Evolutionary conservation across 1,284 basidiomycete species (phyloP), one percentile per base, ranked within the genome.

Genomic region (Microbotryum scabiosae): DNA sequence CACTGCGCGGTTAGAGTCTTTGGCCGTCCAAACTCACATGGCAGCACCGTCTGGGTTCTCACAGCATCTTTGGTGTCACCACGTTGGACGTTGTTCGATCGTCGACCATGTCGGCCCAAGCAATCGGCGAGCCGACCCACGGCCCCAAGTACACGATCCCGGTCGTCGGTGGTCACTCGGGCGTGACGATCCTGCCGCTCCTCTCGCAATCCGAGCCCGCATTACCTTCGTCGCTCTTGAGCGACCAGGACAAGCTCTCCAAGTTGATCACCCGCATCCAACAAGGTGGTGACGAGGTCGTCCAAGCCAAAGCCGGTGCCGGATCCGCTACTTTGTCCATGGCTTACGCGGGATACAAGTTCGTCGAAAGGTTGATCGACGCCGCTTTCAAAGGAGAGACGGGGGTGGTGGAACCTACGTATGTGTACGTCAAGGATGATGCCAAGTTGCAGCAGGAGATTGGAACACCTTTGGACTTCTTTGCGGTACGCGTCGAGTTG

Each of bases 61-160:
- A 12, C 62, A 90, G 90, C 70, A 76, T 98, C 67, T 97, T 97
- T 74, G 96, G 94, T 82, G 91, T 97, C 56, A 97, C 96, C 63
- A 97, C 96, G 44, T 84, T 99, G 66, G 94, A 99, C 76, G 92
- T 97, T 66, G 90, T 97, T 71, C 92, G 96, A 72, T 85, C 96
- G 32, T 92, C 91, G 20, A 93, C 91, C 60, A 98, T 98, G 77
- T 85, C 96, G 56, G 81, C 91, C 32, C 89, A 92, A 76, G 81
- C 84, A 59, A 85, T 84, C 55, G 81, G 85, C 71, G 78, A 71
- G 73, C 79, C 77, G 73, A 70, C 84, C 66, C 75, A 77, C 70
- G 82, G 90, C 32, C 76, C 84, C 63, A 81, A 87, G 30, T 80
- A 94, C 71, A 81, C 82, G 63, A 86, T 94, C 45, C 90, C 91